Evolutionary conservation across 116 monocot genomes (phyloP).

Genomic region (Trichopus zeylanicus): DNA sequence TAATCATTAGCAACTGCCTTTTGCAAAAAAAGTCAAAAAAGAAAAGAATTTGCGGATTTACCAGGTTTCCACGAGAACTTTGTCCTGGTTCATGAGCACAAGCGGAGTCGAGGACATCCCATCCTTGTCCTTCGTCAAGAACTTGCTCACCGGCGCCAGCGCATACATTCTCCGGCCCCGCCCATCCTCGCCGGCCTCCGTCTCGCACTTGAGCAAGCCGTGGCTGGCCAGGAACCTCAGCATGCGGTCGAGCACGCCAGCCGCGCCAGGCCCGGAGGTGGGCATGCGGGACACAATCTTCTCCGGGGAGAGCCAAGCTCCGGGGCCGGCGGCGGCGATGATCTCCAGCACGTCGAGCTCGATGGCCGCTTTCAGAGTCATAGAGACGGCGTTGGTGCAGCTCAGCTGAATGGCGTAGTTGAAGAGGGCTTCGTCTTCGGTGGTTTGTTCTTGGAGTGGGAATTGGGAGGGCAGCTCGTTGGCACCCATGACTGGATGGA

Average conservation of each 20-base stretch:
- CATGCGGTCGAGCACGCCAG: slow-evolving; percentile 8
- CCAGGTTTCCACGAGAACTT: slow-evolving; percentile 34
- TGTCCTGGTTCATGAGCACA: slow-evolving; percentile 24
- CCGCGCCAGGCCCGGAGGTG: neutral
- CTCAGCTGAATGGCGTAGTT: too few relatives aligned
- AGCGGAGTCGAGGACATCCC: slow-evolving; percentile 26
- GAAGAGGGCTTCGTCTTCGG: too few relatives aligned
- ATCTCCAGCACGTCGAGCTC: slow-evolving; percentile 5
- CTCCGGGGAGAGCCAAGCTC: neutral
- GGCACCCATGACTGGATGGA: too few relatives aligned
- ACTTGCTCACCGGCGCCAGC: slow-evolving; percentile 34
- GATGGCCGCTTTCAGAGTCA: slow-evolving; percentile 2
- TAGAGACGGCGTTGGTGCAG: neutral
- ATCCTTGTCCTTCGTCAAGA: slow-evolving; percentile 40
- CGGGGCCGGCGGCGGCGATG: neutral
- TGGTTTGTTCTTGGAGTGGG: too few relatives aligned
- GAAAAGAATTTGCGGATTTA: neutral
- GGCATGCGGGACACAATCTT: neutral
- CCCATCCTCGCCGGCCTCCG: slow-evolving; percentile 1
- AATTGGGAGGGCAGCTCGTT: too few relatives aligned
- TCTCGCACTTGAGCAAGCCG: neutral
- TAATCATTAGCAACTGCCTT: too few relatives aligned
- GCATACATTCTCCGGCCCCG: too few relatives aligned
- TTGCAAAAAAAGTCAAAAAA: neutral
- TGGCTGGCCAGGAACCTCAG: slow-evolving; percentile 6